Base-by-base conservation (phyloP, 495 filamentous ascomycete genomes). In the Penicillium subrubescens region DNA sequence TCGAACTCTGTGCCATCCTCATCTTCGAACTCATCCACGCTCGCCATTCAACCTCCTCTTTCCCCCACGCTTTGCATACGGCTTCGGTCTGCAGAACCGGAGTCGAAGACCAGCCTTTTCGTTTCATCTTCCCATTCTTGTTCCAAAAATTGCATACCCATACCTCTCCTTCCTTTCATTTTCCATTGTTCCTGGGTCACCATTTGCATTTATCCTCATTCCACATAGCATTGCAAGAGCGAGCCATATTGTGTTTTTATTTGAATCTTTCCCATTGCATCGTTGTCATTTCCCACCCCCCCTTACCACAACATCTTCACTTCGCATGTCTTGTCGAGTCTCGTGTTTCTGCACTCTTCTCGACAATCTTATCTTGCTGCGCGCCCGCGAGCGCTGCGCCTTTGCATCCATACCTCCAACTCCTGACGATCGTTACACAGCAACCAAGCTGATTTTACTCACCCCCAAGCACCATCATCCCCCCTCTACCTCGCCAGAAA, bases 201-300 rank as follows among this genome's bases (percentile, higher is more conserved):
- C 70, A 76, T 72, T 71, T 77, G 77, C 78, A 81, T 76, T 69
- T 74, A 62, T 65, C 69, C 69, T 71, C 62, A 67, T 69, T 62
- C 73, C 71, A 78, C 75, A 77, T 82, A 78, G 80, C 80, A 82
- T 82, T 81, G 79, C 79, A 78, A 80, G 80, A 79, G 80, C 78
- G 75, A 81, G 78, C 79, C 76, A 76, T 77, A 61, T 66, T 69
- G 63, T 64, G 67, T 65, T 60, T 60, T 64, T 63, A 58, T 63
- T 72, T 78, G 63, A 61, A 35, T 58, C 48, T 69, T 53, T 52
- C 27, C 31, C 27, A 62, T 55, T 62, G 52, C 52, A 55, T 62
- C 51, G 17, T 57, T 41, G 60, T 59, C 63, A 65, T 61, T 29
- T 23, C 57, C 62, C 46, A 57, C 63, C 66, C 53, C 46, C 37